Evolutionary conservation across 306 rosid genomes (phyloP).

Genomic region (Sphenostylis stenocarpa): DNA sequence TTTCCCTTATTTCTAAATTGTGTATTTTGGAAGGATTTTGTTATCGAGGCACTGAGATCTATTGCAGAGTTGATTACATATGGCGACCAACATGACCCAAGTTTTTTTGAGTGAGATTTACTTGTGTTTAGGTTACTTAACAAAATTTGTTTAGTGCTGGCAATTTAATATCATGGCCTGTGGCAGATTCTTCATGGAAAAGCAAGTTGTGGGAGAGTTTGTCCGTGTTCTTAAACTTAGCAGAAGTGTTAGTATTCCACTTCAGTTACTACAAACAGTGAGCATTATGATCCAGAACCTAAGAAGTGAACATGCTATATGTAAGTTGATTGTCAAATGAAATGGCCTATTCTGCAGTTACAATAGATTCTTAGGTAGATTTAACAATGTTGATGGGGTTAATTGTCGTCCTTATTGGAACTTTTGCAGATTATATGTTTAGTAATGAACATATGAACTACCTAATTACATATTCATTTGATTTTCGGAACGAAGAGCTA

Average conservation of each 20-base stretch:
- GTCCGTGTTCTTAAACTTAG: constrained; percentile 70
- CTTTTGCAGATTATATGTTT: constrained; percentile 76
- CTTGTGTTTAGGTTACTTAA: constrained; percentile 27
- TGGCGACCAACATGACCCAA: constrained; percentile 84
- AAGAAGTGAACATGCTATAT: constrained; percentile 83
- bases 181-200: constrained; percentile 92
- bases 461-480: constrained; percentile 75
- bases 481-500: constrained; percentile 75
- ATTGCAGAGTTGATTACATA: constrained; percentile 85
- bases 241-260: constrained; percentile 59
- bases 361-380: constrained; percentile 24
- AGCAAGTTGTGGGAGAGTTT: constrained; percentile 83
- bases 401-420: constrained; percentile 1
- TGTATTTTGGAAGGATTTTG: constrained; percentile 68
- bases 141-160: constrained; percentile 24
- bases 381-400: not conserved
- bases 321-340: constrained; percentile 55
- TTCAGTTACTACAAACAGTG: constrained; percentile 82
- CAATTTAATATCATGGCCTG: constrained; percentile 35
- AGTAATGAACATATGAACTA: constrained; percentile 79
- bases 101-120: constrained; percentile 82
- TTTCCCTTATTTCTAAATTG: constrained; percentile 29
- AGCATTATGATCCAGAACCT: constrained; percentile 93
- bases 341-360: constrained; percentile 34
- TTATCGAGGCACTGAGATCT: constrained; percentile 86